These are phyloP conservation scores for Phytophthora ohioensis DNA, from an alignment of 352 stramenopile species.

Conservation along the genomic window DNA sequence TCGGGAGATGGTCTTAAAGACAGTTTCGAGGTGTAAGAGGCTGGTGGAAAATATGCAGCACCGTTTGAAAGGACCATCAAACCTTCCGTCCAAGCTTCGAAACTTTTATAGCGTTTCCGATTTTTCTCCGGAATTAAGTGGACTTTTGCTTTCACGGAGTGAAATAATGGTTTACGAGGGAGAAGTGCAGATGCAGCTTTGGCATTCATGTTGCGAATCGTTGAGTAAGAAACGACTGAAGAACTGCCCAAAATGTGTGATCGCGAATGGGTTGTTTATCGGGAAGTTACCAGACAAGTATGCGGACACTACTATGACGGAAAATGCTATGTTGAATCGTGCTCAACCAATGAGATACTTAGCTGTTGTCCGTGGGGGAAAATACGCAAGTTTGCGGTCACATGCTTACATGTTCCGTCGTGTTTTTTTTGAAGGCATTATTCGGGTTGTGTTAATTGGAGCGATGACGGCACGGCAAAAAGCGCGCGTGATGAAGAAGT, in stretches of 20 bases:
- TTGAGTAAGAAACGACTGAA: background rate
- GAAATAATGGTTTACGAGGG: background rate
- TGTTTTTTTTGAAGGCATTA: background rate
- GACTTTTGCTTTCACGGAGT: background rate
- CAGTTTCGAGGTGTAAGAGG: background rate
- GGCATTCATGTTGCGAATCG: background rate
- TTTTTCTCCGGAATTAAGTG: background rate
- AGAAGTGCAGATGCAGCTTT: background rate
- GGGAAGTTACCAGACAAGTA: no score
- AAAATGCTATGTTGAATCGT: no score
- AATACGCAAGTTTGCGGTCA: background rate
- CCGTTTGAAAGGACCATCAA: background rate
- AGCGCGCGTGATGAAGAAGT: background rate
- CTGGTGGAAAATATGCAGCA: background rate
- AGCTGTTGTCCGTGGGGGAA: background rate
- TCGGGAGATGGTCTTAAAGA: background rate
- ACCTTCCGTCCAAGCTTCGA: background rate
- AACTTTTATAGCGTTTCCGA: background rate
- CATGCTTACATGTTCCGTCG: constrained; percentile 5
- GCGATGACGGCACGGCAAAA: background rate
- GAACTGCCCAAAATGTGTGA: background rate
- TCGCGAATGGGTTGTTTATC: no score
- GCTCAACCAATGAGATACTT: no score
- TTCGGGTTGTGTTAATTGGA: background rate
- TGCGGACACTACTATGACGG: no score